Evolutionary conservation across 2,329 filamentous ascomycete genomes (phyloP).

Genomic region (Metarhizium sp.): DNA sequence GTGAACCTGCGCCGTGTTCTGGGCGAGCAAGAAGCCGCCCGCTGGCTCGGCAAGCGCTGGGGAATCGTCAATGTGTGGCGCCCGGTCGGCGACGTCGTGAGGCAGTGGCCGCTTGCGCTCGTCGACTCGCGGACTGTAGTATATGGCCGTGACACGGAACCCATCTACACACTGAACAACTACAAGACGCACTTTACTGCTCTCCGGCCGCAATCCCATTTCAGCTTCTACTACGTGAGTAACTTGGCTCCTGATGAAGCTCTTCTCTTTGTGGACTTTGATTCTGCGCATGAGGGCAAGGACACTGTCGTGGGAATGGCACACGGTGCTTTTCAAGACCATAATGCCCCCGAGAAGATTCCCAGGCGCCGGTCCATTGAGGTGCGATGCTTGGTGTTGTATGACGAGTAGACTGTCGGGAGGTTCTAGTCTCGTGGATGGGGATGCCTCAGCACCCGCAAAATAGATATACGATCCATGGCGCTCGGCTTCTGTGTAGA

Average conservation of each 20-base stretch:
- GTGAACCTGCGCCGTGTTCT: slow-evolving; percentile 1
- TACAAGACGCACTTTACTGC: slow-evolving; percentile 5
- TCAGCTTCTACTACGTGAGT: slow-evolving; percentile 4
- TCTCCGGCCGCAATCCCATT: slow-evolving; percentile 1
- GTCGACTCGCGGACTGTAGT: neutral
- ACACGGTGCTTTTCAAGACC: neutral
- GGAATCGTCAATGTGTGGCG: slow-evolving; percentile 4
- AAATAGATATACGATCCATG: too few species aligned
- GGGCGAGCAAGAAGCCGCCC: neutral
- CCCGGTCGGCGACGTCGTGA: slow-evolving; percentile 1
- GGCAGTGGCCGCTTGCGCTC: neutral
- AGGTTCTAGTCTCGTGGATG: too few species aligned
- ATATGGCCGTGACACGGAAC: neutral
- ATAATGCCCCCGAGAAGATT: neutral
- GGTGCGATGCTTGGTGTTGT: neutral
- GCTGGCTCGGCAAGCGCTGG: slow-evolving; percentile 3
- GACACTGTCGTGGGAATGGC: neutral
- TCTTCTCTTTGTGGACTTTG: slow-evolving; percentile 2
- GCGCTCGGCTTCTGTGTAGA: too few species aligned
- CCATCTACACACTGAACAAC: slow-evolving; percentile 3
- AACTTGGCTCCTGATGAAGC: slow-evolving; percentile 3
- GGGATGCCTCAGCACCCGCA: too few species aligned
- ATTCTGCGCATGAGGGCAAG: neutral
- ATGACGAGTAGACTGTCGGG: neutral
- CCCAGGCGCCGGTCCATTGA: neutral